These are phyloP conservation scores for Cercospora citrullina DNA, from an alignment of 2,329 filamentous ascomycete genomes.

Conservation along the genomic window DNA sequence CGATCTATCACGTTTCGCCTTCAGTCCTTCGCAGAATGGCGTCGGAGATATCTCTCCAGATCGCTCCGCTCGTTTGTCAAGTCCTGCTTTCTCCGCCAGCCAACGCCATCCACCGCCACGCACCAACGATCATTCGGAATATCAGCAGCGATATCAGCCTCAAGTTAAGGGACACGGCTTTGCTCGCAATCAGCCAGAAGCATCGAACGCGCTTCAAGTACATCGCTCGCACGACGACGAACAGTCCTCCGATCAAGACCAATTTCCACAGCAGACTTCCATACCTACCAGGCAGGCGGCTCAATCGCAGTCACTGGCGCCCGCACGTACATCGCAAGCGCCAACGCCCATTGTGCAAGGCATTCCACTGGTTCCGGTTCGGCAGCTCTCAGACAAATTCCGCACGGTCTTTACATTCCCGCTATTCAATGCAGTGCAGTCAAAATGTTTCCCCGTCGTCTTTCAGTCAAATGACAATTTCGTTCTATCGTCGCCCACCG, in stretches of 20 bases:
- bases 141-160: background rate
- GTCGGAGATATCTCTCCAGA: slow-evolving; percentile 37
- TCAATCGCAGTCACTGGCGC: background rate
- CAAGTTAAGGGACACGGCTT: background rate
- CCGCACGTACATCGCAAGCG: background rate
- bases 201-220: background rate
- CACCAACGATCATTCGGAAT: background rate
- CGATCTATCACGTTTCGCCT: slow-evolving; percentile 27
- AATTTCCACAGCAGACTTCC: background rate
- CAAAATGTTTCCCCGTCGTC: slow-evolving; percentile 68
- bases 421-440: slow-evolving; percentile 80
- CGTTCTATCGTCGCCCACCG: slow-evolving; percentile 77
- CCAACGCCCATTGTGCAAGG: slow-evolving; percentile 54
- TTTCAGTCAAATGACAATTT: slow-evolving; percentile 73
- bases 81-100: slow-evolving; percentile 43
- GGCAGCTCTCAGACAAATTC: slow-evolving; percentile 67
- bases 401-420: slow-evolving; percentile 70
- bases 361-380: slow-evolving; percentile 59
- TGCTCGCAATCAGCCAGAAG: background rate
- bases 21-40: slow-evolving; percentile 27
- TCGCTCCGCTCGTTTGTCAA: slow-evolving; percentile 38
- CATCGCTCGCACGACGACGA: background rate
- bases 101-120: slow-evolving; percentile 23
- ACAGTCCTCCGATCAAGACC: background rate
- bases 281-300: background rate